phyloP scores from a whole-genome alignment of 1,284 basidiomycete genomes.

The Agroathelia rolfsii region DNA sequence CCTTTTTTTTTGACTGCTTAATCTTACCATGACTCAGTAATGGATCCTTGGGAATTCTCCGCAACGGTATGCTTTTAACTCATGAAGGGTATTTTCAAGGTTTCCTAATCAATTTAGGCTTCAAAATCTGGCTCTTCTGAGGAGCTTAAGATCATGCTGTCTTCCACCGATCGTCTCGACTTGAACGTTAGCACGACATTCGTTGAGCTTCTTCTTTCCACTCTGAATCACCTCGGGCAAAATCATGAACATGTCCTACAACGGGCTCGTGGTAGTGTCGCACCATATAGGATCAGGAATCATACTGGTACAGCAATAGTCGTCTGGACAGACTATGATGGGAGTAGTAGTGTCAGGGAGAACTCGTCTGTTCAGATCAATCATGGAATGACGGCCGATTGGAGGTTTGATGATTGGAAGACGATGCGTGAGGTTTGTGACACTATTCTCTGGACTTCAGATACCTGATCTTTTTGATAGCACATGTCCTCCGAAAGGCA shows the following conservation, averaged over 20 bases:
- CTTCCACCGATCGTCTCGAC: constrained; percentile 81
- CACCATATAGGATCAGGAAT: constrained; percentile 91
- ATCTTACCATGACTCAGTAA: constrained; percentile 39
- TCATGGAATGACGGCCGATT: constrained; percentile 78
- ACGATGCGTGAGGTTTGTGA: constrained; percentile 74
- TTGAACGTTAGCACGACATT: constrained; percentile 90
- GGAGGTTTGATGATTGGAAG: constrained; percentile 97
- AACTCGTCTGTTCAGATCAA: constrained; percentile 43
- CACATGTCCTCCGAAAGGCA: constrained; percentile 79
- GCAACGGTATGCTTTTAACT: constrained; percentile 41
- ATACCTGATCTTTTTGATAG: constrained; percentile 28
- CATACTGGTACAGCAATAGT: constrained; percentile 79
- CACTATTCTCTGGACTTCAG: not conserved
- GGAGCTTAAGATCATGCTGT: constrained; percentile 54
- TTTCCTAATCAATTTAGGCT: constrained; percentile 29
- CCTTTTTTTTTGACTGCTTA: constrained; percentile 3
- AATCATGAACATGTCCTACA: constrained; percentile 67
- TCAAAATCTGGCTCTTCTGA: constrained; percentile 41
- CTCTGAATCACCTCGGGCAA: constrained; percentile 61
- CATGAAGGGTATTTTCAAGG: constrained; percentile 1
- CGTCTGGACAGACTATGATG: constrained; percentile 73
- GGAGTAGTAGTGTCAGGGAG: constrained; percentile 35
- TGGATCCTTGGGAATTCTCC: constrained; percentile 94
- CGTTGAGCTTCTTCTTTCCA: constrained; percentile 77
- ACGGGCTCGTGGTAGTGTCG: constrained; percentile 76